Evolutionary conservation across 1,139 yeast genomes (phyloP).

Genomic region (Komagataea norvegica): DNA sequence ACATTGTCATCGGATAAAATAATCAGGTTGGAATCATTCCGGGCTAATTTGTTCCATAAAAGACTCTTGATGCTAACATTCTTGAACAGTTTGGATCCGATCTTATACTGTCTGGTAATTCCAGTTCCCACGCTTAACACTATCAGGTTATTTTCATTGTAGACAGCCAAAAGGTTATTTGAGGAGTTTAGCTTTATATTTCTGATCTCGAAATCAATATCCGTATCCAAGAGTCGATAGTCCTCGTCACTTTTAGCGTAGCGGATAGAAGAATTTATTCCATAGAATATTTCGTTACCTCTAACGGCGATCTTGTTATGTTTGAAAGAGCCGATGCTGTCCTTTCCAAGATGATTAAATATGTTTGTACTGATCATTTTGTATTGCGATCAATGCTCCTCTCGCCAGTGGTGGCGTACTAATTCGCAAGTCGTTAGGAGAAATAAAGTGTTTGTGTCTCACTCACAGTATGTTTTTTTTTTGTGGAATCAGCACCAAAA

Average conservation of each 20-base stretch:
- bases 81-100: constrained; percentile 12
- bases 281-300: constrained; percentile 29
- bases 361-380: constrained; percentile 7
- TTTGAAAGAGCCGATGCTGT: background rate
- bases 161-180: constrained; percentile 39
- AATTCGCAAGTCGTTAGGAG: too few species aligned
- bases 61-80: constrained; percentile 18
- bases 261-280: constrained; percentile 27
- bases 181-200: constrained; percentile 34
- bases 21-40: constrained; percentile 37
- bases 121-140: constrained; percentile 30
- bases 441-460: too few species aligned
- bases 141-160: constrained; percentile 32
- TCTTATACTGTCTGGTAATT: constrained; percentile 23
- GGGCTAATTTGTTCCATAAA: constrained; percentile 42
- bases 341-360: constrained; percentile 8
- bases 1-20: constrained; percentile 34
- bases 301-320: constrained; percentile 15
- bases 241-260: constrained; percentile 19
- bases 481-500: too few species aligned
- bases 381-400: too few species aligned
- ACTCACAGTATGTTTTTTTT: too few species aligned
- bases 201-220: constrained; percentile 27
- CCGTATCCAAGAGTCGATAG: constrained; percentile 19
- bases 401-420: too few species aligned